Evolutionary conservation across 176 grass and related monocot species (phyloP).

Genomic region (Pharus latifolius): DNA sequence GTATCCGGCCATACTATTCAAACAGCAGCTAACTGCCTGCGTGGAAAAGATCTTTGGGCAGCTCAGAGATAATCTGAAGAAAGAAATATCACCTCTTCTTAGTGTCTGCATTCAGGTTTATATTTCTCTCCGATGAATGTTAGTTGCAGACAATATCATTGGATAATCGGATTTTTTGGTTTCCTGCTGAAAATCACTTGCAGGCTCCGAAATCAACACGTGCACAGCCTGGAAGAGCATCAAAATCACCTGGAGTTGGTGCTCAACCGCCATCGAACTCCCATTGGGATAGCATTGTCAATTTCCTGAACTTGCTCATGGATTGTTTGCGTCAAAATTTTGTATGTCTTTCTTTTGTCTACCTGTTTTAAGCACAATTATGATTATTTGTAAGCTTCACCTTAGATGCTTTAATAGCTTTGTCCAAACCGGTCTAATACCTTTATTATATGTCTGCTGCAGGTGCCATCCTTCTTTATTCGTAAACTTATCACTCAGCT

Average conservation of each 20-base stretch:
- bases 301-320: conserved; percentile 84
- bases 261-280: conserved; percentile 43
- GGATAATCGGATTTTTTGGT: not conserved
- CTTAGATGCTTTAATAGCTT: not conserved
- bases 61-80: conserved; percentile 95
- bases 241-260: conserved; percentile 55
- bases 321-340: conserved; percentile 56
- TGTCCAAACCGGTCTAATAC: not conserved
- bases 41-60: conserved; percentile 96
- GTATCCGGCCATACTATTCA: conserved; percentile 95
- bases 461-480: conserved; percentile 95
- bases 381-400: not conserved
- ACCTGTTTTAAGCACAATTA: not conserved
- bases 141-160: not conserved
- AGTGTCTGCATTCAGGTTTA: conserved; percentile 90
- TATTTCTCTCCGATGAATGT: not conserved
- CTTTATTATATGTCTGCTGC: conserved; percentile 22
- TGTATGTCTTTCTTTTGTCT: conserved; percentile 38
- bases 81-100: conserved; percentile 87
- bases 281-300: conserved; percentile 84
- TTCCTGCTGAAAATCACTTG: not conserved
- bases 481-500: conserved; percentile 93
- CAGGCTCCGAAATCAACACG: conserved; percentile 91
- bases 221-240: conserved; percentile 49
- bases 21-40: conserved; percentile 91